A percentile compares a stretch with the other conserved stretches of the same genome.
These are phyloP conservation scores for Plasmodium billcollinsi DNA, from an alignment of 169 alveolate genomes.

Conservation along the genomic window DNA sequence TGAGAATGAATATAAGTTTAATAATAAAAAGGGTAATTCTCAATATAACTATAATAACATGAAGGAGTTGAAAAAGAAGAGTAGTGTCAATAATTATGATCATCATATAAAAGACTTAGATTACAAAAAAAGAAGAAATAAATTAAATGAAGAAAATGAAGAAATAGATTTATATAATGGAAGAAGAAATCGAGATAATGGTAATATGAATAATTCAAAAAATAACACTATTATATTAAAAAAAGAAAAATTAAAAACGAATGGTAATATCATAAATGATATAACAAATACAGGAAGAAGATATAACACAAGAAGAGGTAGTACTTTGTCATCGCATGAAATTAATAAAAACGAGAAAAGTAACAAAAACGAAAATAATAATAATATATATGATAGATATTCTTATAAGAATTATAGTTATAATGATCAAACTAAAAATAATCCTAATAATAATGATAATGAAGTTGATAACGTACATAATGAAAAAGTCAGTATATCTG, in stretches of 20 bases:
- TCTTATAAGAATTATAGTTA: not conserved
- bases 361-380: not conserved
- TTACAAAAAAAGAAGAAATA: conserved; percentile 3
- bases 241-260: conserved; percentile 4
- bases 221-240: not conserved
- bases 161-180: not conserved
- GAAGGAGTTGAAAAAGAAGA: not conserved
- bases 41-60: not conserved
- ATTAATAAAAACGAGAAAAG: conserved; percentile 4
- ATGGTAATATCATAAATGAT: conserved; percentile 6
- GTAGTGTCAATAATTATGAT: not conserved
- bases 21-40: not conserved
- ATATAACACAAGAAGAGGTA: conserved; percentile 49
- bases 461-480: not conserved
- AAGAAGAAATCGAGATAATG: not conserved
- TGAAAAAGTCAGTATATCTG: not conserved
- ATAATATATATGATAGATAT: not conserved
- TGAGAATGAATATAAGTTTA: too few species aligned
- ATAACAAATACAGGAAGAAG: conserved; percentile 15
- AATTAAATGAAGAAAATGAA: not conserved
- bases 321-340: not conserved
- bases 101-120: conserved; percentile 1
- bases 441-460: not conserved
- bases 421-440: not conserved
- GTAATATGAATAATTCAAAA: not conserved